Percentiles rank a stretch among this genome's conserved stretches.
phyloP scores from a whole-genome alignment of 148 eudicot genomes.

The Nepenthes gracilis region DNA sequence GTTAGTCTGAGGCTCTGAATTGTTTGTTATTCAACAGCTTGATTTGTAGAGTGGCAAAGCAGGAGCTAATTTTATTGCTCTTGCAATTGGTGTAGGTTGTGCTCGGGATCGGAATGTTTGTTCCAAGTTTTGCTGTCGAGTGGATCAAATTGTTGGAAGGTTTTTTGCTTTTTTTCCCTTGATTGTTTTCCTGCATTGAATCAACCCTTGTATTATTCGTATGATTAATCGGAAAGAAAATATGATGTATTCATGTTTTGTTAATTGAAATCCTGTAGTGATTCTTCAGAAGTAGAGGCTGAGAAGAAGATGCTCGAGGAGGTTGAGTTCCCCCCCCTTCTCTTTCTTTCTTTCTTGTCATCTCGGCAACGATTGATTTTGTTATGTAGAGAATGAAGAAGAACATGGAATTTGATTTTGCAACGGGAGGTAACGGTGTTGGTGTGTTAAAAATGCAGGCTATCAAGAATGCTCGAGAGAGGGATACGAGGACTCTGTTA shows the following conservation, averaged over 20 bases:
- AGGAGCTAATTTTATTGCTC: slow-evolving; percentile 1
- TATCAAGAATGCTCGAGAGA: slow-evolving; percentile 88
- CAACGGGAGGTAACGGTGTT: too few species aligned
- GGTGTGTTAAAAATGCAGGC: slow-evolving; percentile 35
- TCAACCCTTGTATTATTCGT: neutral
- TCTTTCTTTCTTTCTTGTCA: neutral
- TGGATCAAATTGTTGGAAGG: slow-evolving; percentile 73
- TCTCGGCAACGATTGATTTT: neutral
- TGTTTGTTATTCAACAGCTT: neutral
- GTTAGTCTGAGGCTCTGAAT: slow-evolving; percentile 30
- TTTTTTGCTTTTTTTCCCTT: slow-evolving; percentile 3
- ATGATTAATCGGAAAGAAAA: neutral
- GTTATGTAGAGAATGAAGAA: neutral
- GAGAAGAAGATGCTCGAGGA: slow-evolving; percentile 80
- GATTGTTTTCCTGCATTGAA: neutral
- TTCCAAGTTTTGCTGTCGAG: slow-evolving; percentile 74
- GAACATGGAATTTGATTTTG: too few species aligned
- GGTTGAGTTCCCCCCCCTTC: slow-evolving; percentile 16
- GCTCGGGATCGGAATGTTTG: slow-evolving; percentile 89
- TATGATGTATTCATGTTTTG: neutral
- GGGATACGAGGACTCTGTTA: slow-evolving; percentile 72
- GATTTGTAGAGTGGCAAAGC: neutral
- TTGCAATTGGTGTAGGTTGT: slow-evolving; percentile 41
- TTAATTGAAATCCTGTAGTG: slow-evolving; percentile 24
- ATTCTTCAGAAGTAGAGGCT: slow-evolving; percentile 59